phyloP scores from a whole-genome alignment of 2,329 filamentous ascomycete species.

The Ophiostoma piceae region DNA sequence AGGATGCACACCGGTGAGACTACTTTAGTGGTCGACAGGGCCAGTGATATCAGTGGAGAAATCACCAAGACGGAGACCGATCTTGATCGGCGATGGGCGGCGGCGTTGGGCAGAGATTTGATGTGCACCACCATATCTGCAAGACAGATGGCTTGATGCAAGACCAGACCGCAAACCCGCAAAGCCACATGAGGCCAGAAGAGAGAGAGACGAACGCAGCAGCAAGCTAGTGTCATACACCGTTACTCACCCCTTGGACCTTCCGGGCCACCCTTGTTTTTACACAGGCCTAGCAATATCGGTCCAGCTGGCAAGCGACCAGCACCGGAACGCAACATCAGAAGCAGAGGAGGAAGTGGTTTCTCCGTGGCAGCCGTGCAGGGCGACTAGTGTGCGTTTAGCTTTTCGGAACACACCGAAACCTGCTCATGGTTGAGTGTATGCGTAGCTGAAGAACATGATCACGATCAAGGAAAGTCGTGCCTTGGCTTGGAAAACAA shows the following conservation, averaged over 20 bases:
- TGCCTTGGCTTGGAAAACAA: neutral
- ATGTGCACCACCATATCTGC: neutral
- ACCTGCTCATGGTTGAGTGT: neutral
- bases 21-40: neutral
- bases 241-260: neutral
- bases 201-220: neutral
- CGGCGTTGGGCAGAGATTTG: neutral
- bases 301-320: neutral
- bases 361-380: neutral
- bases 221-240: neutral
- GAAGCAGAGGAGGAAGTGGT: neutral
- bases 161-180: neutral
- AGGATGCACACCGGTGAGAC: neutral
- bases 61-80: neutral
- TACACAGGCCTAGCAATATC: neutral
- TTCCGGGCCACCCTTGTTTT: neutral
- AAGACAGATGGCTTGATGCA: neutral
- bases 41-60: too few species aligned
- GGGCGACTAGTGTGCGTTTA: neutral
- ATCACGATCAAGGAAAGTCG: neutral
- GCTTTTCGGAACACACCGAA: neutral
- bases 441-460: neutral
- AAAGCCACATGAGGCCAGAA: neutral
- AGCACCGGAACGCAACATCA: neutral
- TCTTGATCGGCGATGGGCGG: neutral